A percentile compares a stretch with the other conserved stretches of the same genome.
phyloP scores from a whole-genome alignment of 2,329 filamentous ascomycete species.

The Scortechinia acanthostroma region DNA sequence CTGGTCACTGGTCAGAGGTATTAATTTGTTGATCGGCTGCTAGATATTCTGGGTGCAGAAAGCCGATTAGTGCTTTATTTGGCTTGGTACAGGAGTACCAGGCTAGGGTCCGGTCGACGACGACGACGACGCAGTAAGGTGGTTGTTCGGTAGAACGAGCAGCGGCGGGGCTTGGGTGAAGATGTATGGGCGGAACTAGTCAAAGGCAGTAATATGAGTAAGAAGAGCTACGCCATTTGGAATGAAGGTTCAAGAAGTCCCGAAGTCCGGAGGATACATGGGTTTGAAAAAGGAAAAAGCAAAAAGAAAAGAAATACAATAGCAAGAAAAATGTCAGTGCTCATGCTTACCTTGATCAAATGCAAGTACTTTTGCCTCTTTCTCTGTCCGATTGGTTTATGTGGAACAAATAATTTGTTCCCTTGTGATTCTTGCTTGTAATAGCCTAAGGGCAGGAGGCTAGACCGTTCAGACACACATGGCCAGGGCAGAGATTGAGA shows the following conservation, averaged over 20 bases:
- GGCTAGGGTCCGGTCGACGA: neutral
- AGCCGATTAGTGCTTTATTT: neutral
- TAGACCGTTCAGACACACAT: neutral
- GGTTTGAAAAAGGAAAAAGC: too few species aligned
- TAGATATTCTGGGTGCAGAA: neutral
- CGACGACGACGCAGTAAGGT: neutral
- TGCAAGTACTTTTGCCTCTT: neutral
- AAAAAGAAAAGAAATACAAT: neutral
- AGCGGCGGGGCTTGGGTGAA: neutral
- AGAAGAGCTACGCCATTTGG: too few species aligned
- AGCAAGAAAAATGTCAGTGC: too few species aligned
- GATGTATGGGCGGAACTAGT: neutral
- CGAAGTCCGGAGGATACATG: too few species aligned
- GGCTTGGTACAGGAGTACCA: neutral
- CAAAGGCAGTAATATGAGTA: too few species aligned
- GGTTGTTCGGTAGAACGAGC: neutral
- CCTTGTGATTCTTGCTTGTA: neutral
- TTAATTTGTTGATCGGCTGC: neutral
- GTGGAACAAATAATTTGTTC: neutral
- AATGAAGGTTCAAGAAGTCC: too few species aligned
- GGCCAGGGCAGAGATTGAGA: neutral
- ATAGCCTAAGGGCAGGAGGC: neutral
- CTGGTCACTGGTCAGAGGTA: neutral
- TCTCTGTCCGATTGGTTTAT: neutral
- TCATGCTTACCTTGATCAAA: too few species aligned